Base-by-base conservation (phyloP, 2,329 filamentous ascomycete genomes). In the Pseudocercospora macadamiae region DNA sequence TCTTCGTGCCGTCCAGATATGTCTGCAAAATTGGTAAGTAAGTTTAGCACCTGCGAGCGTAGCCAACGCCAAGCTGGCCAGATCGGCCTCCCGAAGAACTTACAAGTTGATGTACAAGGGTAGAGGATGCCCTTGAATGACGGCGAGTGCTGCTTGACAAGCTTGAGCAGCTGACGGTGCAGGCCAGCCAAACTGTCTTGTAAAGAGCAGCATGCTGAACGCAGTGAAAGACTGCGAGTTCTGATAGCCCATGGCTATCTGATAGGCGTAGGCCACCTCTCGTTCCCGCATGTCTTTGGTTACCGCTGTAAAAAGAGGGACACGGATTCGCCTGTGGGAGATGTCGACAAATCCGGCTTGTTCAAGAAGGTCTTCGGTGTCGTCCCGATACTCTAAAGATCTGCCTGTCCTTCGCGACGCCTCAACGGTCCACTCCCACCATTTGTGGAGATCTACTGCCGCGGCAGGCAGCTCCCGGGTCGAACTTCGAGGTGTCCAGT, bases 231-330 rank as follows among this genome's bases (percentile, higher is more conserved):
- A 64, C 51, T 68, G 56, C 14, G 65, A 63, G 25, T 51, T 58
- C 26, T 57, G 57, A 32, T 64, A 59, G 36, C 62, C 86, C 66
- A 96, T 80, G 36, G 86, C 88, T 21, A 93, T 78, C 70, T 93
- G 92, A 76, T 96, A 96, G 89, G 90, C 96, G 58, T 86, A 82
- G 26, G 89, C 91, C 54, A 92, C 82, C 44, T 88, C 83, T 62
- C 86, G 87, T 65, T 86, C 81, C 63, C 86, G 80, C 23, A 82
- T 78, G 66, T 90, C 85, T 47, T 23, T 78, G 73, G 59, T 85
- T 83, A 89, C 90, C 93, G 55, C 55, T 12, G 37, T 48, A 39
- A 57, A 21, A 87, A 85, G 69, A 89, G 93, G 70, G 91, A 81
- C 26, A 90, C 86, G 52, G 85, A 81, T 61, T 85, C 80, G 71